These are phyloP conservation scores for Terfezia claveryi DNA, from an alignment of 495 filamentous ascomycete species.

Conservation along the genomic window DNA sequence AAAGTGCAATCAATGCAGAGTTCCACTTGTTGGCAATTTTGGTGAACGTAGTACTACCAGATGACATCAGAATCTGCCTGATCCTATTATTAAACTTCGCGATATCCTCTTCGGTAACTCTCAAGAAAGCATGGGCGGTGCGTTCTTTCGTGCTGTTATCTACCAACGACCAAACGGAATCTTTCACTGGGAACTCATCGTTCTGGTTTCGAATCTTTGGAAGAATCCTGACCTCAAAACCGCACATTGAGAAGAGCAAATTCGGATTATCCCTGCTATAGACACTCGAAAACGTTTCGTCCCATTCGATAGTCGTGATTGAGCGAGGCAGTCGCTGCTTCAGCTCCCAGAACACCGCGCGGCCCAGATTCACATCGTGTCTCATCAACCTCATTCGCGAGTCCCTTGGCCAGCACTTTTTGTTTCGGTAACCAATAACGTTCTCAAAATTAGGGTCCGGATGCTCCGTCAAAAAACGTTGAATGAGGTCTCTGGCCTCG, in stretches of 20 bases:
- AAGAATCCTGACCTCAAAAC: slow-evolving; percentile 91
- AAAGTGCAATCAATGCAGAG: slow-evolving; percentile 90
- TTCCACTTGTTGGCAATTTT: slow-evolving; percentile 99
- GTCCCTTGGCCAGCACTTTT: slow-evolving; percentile 98
- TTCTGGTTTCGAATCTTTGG: slow-evolving; percentile 90
- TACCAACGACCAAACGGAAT: slow-evolving; percentile 93
- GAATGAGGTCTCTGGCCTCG: slow-evolving; percentile 87
- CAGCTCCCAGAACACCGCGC: slow-evolving; percentile 97
- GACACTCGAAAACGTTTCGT: slow-evolving; percentile 96
- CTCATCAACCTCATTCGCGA: slow-evolving; percentile 96
- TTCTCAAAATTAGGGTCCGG: slow-evolving; percentile 99
- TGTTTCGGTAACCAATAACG: slow-evolving; percentile 95
- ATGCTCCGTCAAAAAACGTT: slow-evolving; percentile 93
- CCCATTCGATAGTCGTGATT: slow-evolving; percentile 96
- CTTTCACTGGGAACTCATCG: slow-evolving; percentile 91
- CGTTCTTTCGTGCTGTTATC: slow-evolving; percentile 92
- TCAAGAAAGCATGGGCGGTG: slow-evolving; percentile 92
- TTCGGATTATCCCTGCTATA: slow-evolving; percentile 98
- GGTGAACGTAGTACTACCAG: slow-evolving; percentile 95
- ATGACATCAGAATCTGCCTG: slow-evolving; percentile 96
- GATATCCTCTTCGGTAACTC: slow-evolving; percentile 95
- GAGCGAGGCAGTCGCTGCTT: slow-evolving; percentile 91
- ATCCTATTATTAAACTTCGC: slow-evolving; percentile 99
- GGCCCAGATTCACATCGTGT: slow-evolving; percentile 94
- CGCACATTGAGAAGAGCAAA: slow-evolving; percentile 90